Percentiles rank a stretch among this genome's conserved stretches.
Conservation (phyloP, 169 alveolate species). For the Plasmodium knowlesi region DNA sequence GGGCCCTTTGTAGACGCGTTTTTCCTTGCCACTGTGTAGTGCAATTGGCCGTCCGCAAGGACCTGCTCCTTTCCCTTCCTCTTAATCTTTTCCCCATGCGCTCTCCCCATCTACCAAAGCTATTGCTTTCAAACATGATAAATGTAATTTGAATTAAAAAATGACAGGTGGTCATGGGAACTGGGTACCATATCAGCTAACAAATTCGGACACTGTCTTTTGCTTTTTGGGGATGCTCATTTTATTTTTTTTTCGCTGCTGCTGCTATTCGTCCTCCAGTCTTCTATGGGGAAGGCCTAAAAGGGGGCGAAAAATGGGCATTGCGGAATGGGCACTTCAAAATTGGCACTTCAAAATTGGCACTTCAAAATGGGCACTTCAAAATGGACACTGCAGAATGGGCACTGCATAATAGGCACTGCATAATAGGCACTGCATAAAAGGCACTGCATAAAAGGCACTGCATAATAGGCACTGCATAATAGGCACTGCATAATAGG, state of each 20-base stretch:
- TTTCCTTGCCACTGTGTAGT: neutral
- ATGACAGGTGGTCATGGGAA: slow-evolving; percentile 1
- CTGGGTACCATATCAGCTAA: neutral
- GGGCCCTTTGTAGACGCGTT: neutral
- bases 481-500: neutral
- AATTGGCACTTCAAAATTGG: neutral
- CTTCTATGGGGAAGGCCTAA: slow-evolving; percentile 61
- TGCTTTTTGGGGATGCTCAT: neutral
- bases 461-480: neutral
- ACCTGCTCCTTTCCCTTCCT: neutral
- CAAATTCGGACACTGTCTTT: neutral
- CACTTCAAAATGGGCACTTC: too few relatives aligned
- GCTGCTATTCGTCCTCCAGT: slow-evolving; percentile 43
- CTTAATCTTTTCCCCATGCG: neutral
- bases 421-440: neutral
- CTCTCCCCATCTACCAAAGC: neutral
- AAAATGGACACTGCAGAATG: neutral
- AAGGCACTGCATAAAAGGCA: slow-evolving; percentile 10
- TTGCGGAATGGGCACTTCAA: neutral
- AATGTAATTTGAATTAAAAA: neutral
- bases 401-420: neutral
- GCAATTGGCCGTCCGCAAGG: neutral
- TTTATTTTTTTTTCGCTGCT: slow-evolving; percentile 15
- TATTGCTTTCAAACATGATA: neutral
- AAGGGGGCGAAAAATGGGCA: neutral